These are phyloP conservation scores for Nephelium lappaceum DNA, from an alignment of 345 rosid genomes.

Conservation along the genomic window DNA sequence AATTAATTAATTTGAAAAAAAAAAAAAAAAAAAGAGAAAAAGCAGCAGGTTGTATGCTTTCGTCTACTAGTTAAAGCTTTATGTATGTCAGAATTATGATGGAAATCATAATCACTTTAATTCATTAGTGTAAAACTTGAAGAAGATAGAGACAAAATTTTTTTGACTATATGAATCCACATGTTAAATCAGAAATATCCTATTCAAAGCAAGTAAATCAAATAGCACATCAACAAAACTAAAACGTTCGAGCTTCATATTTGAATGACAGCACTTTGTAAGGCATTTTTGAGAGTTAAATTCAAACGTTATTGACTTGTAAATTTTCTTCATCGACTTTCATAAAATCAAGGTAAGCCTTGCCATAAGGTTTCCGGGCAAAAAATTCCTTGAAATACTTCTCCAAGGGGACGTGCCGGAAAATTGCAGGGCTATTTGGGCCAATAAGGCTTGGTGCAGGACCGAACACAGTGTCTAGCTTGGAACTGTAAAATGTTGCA, in stretches of 20 bases:
- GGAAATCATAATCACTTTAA: too few relatives aligned
- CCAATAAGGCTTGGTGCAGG: conserved; percentile 30
- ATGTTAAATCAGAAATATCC: too few relatives aligned
- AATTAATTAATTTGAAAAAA: too few relatives aligned
- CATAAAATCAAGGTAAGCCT: conserved; percentile 33
- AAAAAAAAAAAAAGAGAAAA: too few relatives aligned
- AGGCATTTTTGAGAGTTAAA: not conserved
- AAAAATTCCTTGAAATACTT: conserved; percentile 36
- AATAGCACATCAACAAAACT: not conserved
- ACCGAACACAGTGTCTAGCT: conserved; percentile 28
- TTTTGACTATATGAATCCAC: too few relatives aligned
- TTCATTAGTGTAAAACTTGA: too few relatives aligned
- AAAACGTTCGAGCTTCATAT: too few relatives aligned
- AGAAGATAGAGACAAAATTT: too few relatives aligned
- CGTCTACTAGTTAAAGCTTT: too few relatives aligned
- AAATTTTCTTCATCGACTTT: not conserved
- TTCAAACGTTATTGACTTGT: not conserved
- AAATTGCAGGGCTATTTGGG: conserved; percentile 1
- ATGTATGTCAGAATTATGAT: too few relatives aligned
- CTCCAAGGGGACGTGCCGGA: conserved; percentile 21
- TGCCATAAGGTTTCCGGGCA: conserved; percentile 28
- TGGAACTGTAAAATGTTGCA: conserved; percentile 27
- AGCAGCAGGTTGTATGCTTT: not conserved
- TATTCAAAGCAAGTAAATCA: not conserved
- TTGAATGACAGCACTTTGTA: not conserved